Evolutionary conservation across 2,329 filamentous ascomycete species (phyloP), one percentile per base, ranked within the genome.

Genomic region (Botrytis medusae): DNA sequence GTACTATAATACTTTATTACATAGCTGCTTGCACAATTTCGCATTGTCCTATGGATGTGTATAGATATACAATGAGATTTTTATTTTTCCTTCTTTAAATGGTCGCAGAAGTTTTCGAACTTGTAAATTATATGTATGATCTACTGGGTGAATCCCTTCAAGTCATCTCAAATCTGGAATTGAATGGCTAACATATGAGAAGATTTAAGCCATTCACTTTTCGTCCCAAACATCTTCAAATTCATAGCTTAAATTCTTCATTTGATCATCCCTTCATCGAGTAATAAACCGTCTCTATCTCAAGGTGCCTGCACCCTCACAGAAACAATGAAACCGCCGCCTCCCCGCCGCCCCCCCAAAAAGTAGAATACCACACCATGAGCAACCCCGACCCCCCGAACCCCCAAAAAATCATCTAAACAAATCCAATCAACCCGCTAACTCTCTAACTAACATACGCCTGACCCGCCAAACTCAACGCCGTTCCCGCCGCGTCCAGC

Each of bases 401-500:
- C 37, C 48, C 20, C 16, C 37, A 7, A 18, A 18, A 54, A n/a
- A 14, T 25, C 25, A 20, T 51, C 64, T 25, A 65, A 51, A 18
- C 32, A 16, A 54, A 29, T 4, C 46, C 22, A 70, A 8, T 14
- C 20, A 34, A n/a, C 2, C 32, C 32, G 8, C 6, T 25, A 37
- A 37, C 37, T 37, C 25, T 29, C 42, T 42, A 63, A 42, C 25
- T 75, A 64, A 75, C 75, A 74, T 77, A 77, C 16, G 62, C 74
- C 63, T 59, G 25, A 2, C 75, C 75, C 14, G 74, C 54, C 69
- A 46, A 32, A 16, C 75, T 75, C 37, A 77, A 70, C 3, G 34
- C 72, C 14, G 69, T 72, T 1, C 78, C 78, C 20, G 68, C 76
- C 22, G 37, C 34, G 61, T 74, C 73, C 42, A 82, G 72, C 25